Conservation (phyloP, 2,329 filamentous ascomycete species). For the Didymella exigua region DNA sequence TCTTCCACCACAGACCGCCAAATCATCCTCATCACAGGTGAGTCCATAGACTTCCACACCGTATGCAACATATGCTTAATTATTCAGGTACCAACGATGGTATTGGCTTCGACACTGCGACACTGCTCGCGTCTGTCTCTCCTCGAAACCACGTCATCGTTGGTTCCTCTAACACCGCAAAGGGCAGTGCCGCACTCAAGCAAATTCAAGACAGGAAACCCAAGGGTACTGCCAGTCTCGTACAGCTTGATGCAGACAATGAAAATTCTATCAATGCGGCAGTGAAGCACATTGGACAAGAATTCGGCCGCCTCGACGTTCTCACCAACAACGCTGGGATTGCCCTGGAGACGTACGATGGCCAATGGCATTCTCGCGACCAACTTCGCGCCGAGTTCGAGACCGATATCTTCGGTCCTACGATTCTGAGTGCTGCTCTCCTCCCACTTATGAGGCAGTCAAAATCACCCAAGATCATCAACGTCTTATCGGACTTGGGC, state of each 20-base stretch:
- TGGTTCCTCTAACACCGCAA: constrained; percentile 39
- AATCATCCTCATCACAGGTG: constrained; percentile 41
- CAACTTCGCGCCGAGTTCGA: constrained; percentile 37
- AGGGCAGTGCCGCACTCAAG: constrained; percentile 39
- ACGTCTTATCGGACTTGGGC: constrained; percentile 44
- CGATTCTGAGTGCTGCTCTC: constrained; percentile 41
- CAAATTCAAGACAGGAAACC: constrained; percentile 37
- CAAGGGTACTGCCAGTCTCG: constrained; percentile 38
- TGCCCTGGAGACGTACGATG: constrained; percentile 25
- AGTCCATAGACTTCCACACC: neutral
- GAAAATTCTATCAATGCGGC: constrained; percentile 45
- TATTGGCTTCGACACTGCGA: constrained; percentile 44
- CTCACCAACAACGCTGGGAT: constrained; percentile 85
- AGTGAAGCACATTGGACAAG: constrained; percentile 37
- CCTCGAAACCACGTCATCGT: constrained; percentile 46
- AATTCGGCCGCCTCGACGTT: constrained; percentile 67
- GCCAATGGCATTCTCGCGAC: constrained; percentile 22
- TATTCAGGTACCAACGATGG: constrained; percentile 42
- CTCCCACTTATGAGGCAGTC: constrained; percentile 44
- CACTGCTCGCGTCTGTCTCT: constrained; percentile 35
- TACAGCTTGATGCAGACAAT: constrained; percentile 46
- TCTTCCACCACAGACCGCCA: constrained; percentile 23
- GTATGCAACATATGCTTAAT: constrained; percentile 4
- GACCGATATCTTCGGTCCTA: constrained; percentile 47
- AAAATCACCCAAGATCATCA: constrained; percentile 40